Evolutionary conservation across 2,329 filamentous ascomycete genomes (phyloP), one percentile per base, ranked within the genome.

Genomic region (Didymella sp.): DNA sequence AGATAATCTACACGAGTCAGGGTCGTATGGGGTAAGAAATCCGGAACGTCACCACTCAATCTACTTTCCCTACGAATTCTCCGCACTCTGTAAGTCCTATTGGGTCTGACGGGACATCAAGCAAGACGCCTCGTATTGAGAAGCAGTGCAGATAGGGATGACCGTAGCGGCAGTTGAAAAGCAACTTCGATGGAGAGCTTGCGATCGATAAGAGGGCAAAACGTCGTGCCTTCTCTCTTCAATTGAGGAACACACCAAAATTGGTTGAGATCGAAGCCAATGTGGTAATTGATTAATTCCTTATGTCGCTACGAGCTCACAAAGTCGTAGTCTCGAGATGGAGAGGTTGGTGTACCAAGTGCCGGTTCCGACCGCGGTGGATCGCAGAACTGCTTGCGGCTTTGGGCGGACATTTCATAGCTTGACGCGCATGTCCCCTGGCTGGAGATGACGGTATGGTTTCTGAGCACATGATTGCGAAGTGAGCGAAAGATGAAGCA

Each of bases 21-120:
- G 15, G 13, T 24, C 38, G 19, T 24, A 43, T 48, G 21, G 30
- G 48, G 43, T 47, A 38, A 37, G 12, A 25, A 12, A 22, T 47
- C 24, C 43, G 31, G 25, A n/a, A 17, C 6, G 17, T n/a, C 15
- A 24, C 27, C 21, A 33, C 43, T 38, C 21, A 8, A 52, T 43
- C 12, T 19, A 38, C 43, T 19, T 43, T 52, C 49, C 24, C 48
- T 38, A 38, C 38, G n/a, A 24, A 28, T 47, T 42, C 46, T 44
- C 43, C 54, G 40, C 30, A 38, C 15, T 24, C 22, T n/a, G 21
- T 7, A 41, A 5, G 38, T n/a, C 22, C 21, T 22, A 37, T 51
- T 30, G 25, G 12, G 37, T 25, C n/a, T 17, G 22, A 35, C 25
- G 35, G n/a, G 28, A 27, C 27, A 46, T 28, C 15, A 21, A 27